phyloP scores from a whole-genome alignment of 257 asterid genomes.

The Galeopsis tetrahit region DNA sequence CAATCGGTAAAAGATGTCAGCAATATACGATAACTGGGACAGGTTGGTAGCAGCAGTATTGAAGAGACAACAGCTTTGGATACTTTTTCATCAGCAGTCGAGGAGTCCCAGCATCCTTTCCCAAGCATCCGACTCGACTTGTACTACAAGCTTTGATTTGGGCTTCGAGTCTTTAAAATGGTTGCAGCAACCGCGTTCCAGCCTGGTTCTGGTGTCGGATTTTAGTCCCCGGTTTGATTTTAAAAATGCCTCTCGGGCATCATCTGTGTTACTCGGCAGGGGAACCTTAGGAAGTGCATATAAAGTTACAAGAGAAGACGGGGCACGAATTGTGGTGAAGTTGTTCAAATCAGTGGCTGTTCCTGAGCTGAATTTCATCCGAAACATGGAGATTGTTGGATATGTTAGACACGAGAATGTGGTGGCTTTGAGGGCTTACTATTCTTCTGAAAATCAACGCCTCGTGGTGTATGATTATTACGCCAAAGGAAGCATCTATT shows the following conservation, averaged over 20 bases:
- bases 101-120: constrained; percentile 43
- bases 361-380: neutral
- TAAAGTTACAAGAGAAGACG: neutral
- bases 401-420: constrained; percentile 30
- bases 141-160: neutral
- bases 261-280: constrained; percentile 19
- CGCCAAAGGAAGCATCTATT: constrained; percentile 15
- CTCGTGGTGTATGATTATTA: constrained; percentile 29
- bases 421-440: constrained; percentile 33
- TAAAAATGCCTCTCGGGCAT: neutral
- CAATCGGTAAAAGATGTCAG: constrained; percentile 33
- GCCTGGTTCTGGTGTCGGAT: constrained; percentile 27
- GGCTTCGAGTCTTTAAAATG: neutral
- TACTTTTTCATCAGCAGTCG: constrained; percentile 33
- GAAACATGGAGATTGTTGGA: constrained; percentile 5
- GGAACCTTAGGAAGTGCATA: constrained; percentile 24
- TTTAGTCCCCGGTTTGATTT: constrained; percentile 15
- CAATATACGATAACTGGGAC: constrained; percentile 39
- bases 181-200: constrained; percentile 7
- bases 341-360: neutral
- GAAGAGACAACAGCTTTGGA: constrained; percentile 37
- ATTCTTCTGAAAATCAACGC: constrained; percentile 13
- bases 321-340: neutral
- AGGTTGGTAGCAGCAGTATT: constrained; percentile 36
- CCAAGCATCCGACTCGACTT: constrained; percentile 27